These are phyloP conservation scores for Podosphaera xanthii DNA, from an alignment of 2,329 filamentous ascomycete species.

Conservation along the genomic window DNA sequence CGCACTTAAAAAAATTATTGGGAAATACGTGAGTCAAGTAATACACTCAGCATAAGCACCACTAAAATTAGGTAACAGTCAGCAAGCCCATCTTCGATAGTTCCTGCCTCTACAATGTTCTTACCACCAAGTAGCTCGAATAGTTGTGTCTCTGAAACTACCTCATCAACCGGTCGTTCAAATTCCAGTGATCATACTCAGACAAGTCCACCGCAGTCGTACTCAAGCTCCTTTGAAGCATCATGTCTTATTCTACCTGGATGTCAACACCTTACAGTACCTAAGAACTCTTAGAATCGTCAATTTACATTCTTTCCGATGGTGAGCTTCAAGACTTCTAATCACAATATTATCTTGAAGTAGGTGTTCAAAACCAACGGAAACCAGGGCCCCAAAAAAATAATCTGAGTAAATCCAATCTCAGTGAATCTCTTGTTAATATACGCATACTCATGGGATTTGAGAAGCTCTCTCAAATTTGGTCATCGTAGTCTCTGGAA, in stretches of 20 bases:
- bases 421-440: no score
- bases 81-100: slow-evolving; percentile 15
- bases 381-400: no score
- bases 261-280: no score
- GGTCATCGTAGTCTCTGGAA: no score
- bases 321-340: no score
- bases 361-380: no score
- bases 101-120: slow-evolving; percentile 13
- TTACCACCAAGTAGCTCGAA: slow-evolving; percentile 16
- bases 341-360: no score
- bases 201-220: slow-evolving; percentile 14
- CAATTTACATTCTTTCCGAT: no score
- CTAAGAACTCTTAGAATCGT: no score
- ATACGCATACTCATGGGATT: no score
- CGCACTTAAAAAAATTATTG: slow-evolving; percentile 92
- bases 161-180: slow-evolving; percentile 10
- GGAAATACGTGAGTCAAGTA: slow-evolving; percentile 44
- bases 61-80: slow-evolving; percentile 11
- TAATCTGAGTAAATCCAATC: no score
- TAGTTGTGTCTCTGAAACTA: slow-evolving; percentile 13
- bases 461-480: no score
- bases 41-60: not conserved
- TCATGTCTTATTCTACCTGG: not conserved
- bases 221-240: slow-evolving; percentile 9
- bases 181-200: slow-evolving; percentile 15